Evolutionary conservation across 768 basidiomycete species (phyloP).

Genomic region (Termitomyces sp.): DNA sequence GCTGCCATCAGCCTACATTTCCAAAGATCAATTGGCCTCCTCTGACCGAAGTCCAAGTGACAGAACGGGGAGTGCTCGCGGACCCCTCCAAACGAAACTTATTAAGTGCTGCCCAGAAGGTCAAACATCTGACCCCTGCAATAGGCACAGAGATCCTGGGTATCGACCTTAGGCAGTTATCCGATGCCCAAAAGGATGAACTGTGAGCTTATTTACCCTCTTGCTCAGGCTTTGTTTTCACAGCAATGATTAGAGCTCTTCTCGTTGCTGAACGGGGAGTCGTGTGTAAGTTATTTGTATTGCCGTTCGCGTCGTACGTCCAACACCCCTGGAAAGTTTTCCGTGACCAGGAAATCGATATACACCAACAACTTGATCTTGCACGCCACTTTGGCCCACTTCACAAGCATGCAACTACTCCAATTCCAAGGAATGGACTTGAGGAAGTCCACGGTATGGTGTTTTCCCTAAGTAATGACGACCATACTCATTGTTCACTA

Average conservation of each 20-base stretch:
- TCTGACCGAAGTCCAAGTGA: conserved; percentile 49
- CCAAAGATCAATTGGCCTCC: conserved; percentile 64
- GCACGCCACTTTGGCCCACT: conserved; percentile 68
- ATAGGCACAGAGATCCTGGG: conserved; percentile 76
- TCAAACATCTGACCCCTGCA: conserved; percentile 61
- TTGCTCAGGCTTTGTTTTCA: conserved; percentile 3
- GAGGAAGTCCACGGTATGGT: conserved; percentile 68
- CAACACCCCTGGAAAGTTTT: conserved; percentile 47
- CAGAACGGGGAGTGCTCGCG: conserved; percentile 62
- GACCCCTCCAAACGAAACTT: conserved; percentile 66
- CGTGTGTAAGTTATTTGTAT: conserved; percentile 41
- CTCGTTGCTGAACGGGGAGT: conserved; percentile 73
- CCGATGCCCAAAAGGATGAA: conserved; percentile 70
- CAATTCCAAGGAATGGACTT: conserved; percentile 66
- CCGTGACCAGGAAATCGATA: conserved; percentile 65
- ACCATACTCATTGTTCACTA: conserved; percentile 19
- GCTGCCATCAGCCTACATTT: conserved; percentile 47
- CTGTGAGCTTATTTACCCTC: conserved; percentile 38
- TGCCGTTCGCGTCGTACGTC: background rate
- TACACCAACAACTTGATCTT: conserved; percentile 68
- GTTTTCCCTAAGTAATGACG: conserved; percentile 1
- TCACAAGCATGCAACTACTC: conserved; percentile 82
- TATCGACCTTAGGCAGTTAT: conserved; percentile 66
- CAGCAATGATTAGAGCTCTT: conserved; percentile 43
- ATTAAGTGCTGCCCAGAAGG: conserved; percentile 58